Conservation (phyloP, 192 early-diverging fungal species). For the Lunasporangiospora selenospora region DNA sequence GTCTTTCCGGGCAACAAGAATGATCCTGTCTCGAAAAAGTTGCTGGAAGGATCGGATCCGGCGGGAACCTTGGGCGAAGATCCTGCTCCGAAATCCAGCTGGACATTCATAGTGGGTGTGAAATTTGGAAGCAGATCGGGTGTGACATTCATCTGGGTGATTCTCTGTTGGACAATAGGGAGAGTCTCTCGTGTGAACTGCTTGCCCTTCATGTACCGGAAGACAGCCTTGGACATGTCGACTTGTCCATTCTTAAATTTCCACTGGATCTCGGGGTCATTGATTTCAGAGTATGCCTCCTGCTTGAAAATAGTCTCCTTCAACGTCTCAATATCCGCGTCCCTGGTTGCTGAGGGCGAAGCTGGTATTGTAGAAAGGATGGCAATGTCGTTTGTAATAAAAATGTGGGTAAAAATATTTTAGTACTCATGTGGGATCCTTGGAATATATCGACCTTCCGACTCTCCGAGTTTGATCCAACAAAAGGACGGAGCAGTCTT, state of each 20-base stretch:
- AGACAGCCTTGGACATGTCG: conserved; percentile 75
- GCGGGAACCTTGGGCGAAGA: conserved; percentile 1
- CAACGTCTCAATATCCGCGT: conserved; percentile 54
- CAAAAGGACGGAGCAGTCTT: background rate
- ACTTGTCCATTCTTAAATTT: conserved; percentile 63
- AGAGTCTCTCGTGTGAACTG: conserved; percentile 64
- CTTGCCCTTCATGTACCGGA: conserved; percentile 67
- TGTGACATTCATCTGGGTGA: conserved; percentile 78
- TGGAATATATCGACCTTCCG: no score
- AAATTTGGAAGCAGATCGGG: conserved; percentile 73
- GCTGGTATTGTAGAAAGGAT: conserved; percentile 12
- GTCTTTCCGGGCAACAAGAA: conserved; percentile 57
- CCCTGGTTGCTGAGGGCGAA: conserved; percentile 33
- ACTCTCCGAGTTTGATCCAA: background rate
- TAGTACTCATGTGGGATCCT: no score
- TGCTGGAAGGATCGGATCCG: background rate
- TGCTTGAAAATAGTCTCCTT: conserved; percentile 59
- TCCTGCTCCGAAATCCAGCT: conserved; percentile 47
- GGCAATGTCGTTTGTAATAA: no score
- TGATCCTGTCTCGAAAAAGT: conserved; percentile 33
- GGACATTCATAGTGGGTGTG: conserved; percentile 51
- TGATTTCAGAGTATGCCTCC: conserved; percentile 70
- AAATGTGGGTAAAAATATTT: no score
- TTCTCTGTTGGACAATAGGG: conserved; percentile 60
- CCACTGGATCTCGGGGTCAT: conserved; percentile 73